Evolutionary conservation across 2,329 filamentous ascomycete species (phyloP).

Genomic region (Bertia moriformis): DNA sequence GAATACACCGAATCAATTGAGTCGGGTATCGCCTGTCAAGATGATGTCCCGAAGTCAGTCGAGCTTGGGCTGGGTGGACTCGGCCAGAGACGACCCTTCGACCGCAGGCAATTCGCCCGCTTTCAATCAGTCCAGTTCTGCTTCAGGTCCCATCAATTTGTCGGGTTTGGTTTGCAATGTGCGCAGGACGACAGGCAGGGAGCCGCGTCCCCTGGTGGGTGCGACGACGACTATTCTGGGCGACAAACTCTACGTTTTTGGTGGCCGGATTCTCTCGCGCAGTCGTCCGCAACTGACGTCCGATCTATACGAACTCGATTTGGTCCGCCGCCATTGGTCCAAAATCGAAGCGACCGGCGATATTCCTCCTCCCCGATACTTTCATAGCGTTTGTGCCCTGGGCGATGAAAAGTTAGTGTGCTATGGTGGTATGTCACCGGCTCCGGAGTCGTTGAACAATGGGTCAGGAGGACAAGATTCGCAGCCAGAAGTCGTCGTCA

Average conservation of each 20-base stretch:
- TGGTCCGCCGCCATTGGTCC: conserved; percentile 83
- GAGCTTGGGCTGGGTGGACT: conserved; percentile 34
- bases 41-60: conserved; percentile 22
- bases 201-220: conserved; percentile 82
- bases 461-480: conserved; percentile 56
- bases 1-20: too few species aligned
- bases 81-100: conserved; percentile 18
- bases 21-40: too few species aligned
- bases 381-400: conserved; percentile 86
- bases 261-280: conserved; percentile 72
- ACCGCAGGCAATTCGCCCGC: conserved; percentile 26
- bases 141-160: conserved; percentile 32
- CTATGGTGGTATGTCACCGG: conserved; percentile 94
- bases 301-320: conserved; percentile 83
- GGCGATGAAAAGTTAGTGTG: conserved; percentile 94
- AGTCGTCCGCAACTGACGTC: conserved; percentile 68
- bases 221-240: conserved; percentile 90
- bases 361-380: conserved; percentile 80
- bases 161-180: conserved; percentile 58
- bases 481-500: conserved; percentile 80
- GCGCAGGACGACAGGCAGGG: conserved; percentile 75
- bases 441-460: conserved; percentile 27
- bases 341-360: conserved; percentile 76
- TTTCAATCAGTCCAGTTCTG: conserved; percentile 17
- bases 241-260: conserved; percentile 94